Evolutionary conservation across 305 asterid genomes (phyloP).

Genomic region (Fraxinus dipetala): DNA sequence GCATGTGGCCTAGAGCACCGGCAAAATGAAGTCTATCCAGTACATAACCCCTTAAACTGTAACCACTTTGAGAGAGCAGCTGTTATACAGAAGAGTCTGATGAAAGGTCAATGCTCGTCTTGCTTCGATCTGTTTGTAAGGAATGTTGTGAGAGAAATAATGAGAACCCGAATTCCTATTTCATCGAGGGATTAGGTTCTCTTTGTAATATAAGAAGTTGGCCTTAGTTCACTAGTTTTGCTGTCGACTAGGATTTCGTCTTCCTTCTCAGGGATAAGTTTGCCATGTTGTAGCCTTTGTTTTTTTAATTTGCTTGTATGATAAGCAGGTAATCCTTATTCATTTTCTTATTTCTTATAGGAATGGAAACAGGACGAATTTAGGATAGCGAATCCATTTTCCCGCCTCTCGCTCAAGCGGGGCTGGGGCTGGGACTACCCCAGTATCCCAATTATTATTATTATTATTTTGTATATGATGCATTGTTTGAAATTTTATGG

Average conservation of each 20-base stretch:
- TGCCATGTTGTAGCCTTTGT: neutral
- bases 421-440: neutral
- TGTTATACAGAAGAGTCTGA: slow-evolving; percentile 13
- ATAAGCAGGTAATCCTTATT: neutral
- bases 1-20: slow-evolving; percentile 41
- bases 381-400: no score
- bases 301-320: neutral
- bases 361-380: neutral
- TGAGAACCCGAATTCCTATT: slow-evolving; percentile 19
- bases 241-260: neutral
- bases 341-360: neutral
- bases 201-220: neutral
- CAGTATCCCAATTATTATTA: neutral
- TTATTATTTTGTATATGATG: neutral
- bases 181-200: slow-evolving; percentile 21
- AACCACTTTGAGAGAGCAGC: slow-evolving; percentile 23
- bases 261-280: neutral
- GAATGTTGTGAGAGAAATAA: slow-evolving; percentile 36
- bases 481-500: neutral
- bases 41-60: slow-evolving; percentile 28
- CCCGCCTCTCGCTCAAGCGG: neutral
- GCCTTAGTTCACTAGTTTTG: neutral
- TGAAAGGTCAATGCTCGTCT: slow-evolving; percentile 35
- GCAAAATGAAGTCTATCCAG: slow-evolving; percentile 28
- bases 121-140: slow-evolving; percentile 41